Evolutionary conservation across 345 rosid genomes (phyloP), one percentile per base, ranked within the genome.

Genomic region (Populus ilicifolia): DNA sequence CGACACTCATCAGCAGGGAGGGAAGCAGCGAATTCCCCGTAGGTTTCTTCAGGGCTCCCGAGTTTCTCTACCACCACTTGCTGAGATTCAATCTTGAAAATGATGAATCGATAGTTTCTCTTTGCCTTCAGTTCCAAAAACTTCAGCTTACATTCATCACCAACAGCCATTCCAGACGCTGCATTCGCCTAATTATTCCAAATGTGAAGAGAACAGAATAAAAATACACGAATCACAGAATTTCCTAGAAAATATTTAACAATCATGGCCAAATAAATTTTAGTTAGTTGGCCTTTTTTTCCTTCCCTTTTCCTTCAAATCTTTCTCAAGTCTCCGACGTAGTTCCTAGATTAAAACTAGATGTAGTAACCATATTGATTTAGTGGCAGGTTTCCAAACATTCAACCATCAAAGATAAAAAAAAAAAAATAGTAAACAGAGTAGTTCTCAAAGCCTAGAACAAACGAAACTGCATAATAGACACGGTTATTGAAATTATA

Each of bases 131-230:
- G 91, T 79, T 95, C 99, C 84, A 85, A 64, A 78, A 95, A 95
- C 82, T 79, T 95, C 46, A 90, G 88, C 94, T 95, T 93, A 80
- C 99, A 95, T 6, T 89, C 96, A 52, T 95, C 99, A 3, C 86
- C 83, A 72, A 95, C 98, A 73, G 93, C 96, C 99, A 93, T 93
- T 82, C 99, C 99, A 25, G 99, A 95, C 21, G 91, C 93, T 78
- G 99, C 85, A 64, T 95, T 95, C 71, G 99, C 91, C 99, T 95
- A 75, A 59, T 59, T 59, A n/a, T n/a, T 27, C 67, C 81, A 39
- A 65, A 4, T n/a, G 30, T 6, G n/a, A 20, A 77, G 16, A 29
- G 17, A 79, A 46, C 33, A 54, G 21, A 54, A n/a, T 2, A 66
- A 2, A 63, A 21, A 67, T 33, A 14, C n/a, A 21, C 17, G 50